phyloP scores from a whole-genome alignment of 2,329 filamentous ascomycete genomes.

The Helotiales sp. region DNA sequence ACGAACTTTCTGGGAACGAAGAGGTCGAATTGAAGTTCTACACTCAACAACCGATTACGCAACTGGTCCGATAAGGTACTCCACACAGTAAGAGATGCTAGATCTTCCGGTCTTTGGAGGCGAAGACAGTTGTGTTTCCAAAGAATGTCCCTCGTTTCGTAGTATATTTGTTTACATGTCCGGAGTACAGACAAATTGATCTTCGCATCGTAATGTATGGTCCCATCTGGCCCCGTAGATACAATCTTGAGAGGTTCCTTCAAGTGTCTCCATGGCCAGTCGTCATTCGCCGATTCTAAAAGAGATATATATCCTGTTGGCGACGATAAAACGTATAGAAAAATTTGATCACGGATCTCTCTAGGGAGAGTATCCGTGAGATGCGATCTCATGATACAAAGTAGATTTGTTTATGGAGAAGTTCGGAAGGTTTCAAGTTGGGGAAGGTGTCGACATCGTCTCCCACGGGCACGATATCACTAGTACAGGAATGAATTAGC shows the following conservation, averaged over 20 bases:
- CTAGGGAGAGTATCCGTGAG: neutral
- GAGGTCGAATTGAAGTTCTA: neutral
- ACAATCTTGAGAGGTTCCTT: neutral
- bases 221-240: neutral
- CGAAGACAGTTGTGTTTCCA: slow-evolving; percentile 1
- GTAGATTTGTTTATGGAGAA: too few relatives aligned
- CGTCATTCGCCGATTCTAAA: neutral
- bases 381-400: neutral
- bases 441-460: too few relatives aligned
- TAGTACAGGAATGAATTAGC: too few relatives aligned
- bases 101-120: neutral
- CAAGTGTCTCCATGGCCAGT: neutral
- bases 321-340: slow-evolving; percentile 1
- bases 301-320: neutral
- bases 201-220: neutral
- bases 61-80: neutral
- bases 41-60: neutral
- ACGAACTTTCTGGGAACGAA: neutral
- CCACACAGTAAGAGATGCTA: neutral
- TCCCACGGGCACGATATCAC: too few relatives aligned
- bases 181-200: slow-evolving; percentile 3
- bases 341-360: slow-evolving; percentile 9
- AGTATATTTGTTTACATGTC: slow-evolving; percentile 10
- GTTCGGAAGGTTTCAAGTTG: too few relatives aligned
- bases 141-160: neutral